A percentile compares a stretch with the other conserved stretches of the same genome.
Evolutionary conservation across 1,284 basidiomycete genomes (phyloP).

Genomic region (Phylloboletellus chloephorus): DNA sequence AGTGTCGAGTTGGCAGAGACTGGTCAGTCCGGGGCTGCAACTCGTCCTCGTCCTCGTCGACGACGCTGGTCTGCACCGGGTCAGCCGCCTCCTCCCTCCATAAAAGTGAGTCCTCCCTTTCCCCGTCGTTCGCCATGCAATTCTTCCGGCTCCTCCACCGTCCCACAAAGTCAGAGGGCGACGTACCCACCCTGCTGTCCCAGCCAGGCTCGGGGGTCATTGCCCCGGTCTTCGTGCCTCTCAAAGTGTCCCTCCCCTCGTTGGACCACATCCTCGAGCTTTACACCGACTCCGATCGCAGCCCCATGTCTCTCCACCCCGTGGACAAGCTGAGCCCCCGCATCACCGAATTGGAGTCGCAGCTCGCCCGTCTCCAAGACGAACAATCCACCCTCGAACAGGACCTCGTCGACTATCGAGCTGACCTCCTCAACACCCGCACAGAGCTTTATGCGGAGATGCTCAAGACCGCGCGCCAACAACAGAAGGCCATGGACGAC

Average conservation of each 20-base stretch:
- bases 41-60: too few relatives aligned
- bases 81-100: conserved; percentile 15
- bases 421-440: conserved; percentile 29
- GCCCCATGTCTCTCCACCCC: background rate
- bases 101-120: conserved; percentile 14
- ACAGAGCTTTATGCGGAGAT: conserved; percentile 31
- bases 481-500: conserved; percentile 24
- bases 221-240: conserved; percentile 21
- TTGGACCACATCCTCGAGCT: conserved; percentile 25
- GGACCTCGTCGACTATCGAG: conserved; percentile 28
- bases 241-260: conserved; percentile 20
- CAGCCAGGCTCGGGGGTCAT: conserved; percentile 6
- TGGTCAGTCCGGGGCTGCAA: too few relatives aligned
- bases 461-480: conserved; percentile 18
- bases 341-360: conserved; percentile 14
- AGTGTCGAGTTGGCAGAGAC: too few relatives aligned
- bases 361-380: conserved; percentile 11
- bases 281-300: conserved; percentile 10
- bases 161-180: conserved; percentile 35
- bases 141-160: conserved; percentile 36
- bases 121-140: conserved; percentile 25
- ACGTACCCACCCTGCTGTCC: conserved; percentile 25
- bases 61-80: too few relatives aligned
- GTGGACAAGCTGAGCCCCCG: conserved; percentile 7
- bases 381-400: conserved; percentile 19